Evolutionary conservation across 2,329 filamentous ascomycete genomes (phyloP).

Genomic region (Scortechinia acanthostroma): DNA sequence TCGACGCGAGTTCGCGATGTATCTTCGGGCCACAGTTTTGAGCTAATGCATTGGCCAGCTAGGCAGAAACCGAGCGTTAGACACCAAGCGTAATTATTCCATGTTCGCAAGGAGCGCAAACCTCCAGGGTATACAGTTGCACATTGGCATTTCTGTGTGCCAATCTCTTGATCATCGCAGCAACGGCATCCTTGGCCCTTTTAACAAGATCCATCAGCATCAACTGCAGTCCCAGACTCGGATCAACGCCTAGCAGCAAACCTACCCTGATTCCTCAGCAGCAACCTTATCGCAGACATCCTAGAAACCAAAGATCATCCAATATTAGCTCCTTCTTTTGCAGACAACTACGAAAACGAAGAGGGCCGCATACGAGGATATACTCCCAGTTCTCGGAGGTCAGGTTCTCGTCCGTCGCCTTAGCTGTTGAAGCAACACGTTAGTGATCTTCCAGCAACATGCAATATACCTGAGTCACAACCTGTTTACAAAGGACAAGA

Average conservation of each 20-base stretch:
- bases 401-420: conserved; percentile 94
- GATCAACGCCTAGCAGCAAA: no score
- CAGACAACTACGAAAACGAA: no score
- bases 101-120: conserved; percentile 18
- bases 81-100: conserved; percentile 2
- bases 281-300: background rate
- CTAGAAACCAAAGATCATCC: no score
- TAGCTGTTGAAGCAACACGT: conserved; percentile 30
- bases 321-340: no score
- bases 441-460: conserved; percentile 6
- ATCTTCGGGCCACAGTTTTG: conserved; percentile 84
- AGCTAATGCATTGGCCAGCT: conserved; percentile 83
- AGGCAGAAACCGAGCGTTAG: conserved; percentile 7
- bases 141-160: conserved; percentile 94
- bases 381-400: conserved; percentile 71
- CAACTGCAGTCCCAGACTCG: no score
- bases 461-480: background rate
- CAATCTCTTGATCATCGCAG: conserved; percentile 83
- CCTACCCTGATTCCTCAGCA: no score
- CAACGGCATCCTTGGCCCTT: conserved; percentile 75
- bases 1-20: conserved; percentile 82
- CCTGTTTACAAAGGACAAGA: background rate
- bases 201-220: conserved; percentile 42
- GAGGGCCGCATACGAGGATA: conserved; percentile 58
- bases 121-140: conserved; percentile 87